phyloP scores from a whole-genome alignment of 2,329 filamentous ascomycete species.

The Didymella arachidicola region DNA sequence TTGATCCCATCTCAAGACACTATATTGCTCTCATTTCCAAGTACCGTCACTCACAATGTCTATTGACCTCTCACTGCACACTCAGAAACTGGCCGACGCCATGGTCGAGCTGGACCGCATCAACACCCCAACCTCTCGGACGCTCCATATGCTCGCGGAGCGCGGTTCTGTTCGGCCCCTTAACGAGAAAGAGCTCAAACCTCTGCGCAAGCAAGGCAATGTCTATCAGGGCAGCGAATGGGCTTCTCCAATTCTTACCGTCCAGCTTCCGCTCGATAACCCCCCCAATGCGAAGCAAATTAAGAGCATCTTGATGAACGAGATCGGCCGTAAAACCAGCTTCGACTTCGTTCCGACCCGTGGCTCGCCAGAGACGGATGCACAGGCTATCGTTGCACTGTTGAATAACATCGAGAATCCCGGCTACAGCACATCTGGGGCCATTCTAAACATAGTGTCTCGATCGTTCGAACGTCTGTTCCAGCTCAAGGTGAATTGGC shows the following conservation, averaged over 20 bases:
- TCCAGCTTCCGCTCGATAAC: neutral
- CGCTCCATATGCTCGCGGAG: slow-evolving; percentile 5
- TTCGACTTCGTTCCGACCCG: slow-evolving; percentile 18
- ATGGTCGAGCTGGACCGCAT: slow-evolving; percentile 20
- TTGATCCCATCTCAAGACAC: neutral
- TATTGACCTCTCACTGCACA: slow-evolving; percentile 12
- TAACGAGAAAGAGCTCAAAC: slow-evolving; percentile 13
- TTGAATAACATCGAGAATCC: slow-evolving; percentile 20
- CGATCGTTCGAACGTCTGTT: slow-evolving; percentile 16
- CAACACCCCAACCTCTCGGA: slow-evolving; percentile 5
- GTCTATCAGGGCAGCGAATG: slow-evolving; percentile 8
- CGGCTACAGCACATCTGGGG: slow-evolving; percentile 12
- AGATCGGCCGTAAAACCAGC: slow-evolving; percentile 16
- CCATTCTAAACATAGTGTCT: slow-evolving; percentile 22
- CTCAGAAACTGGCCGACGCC: slow-evolving; percentile 20
- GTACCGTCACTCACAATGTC: neutral
- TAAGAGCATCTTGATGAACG: slow-evolving; percentile 10
- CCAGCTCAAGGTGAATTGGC: slow-evolving; percentile 5
- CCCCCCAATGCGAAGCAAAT: slow-evolving; percentile 2
- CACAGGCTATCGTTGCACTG: slow-evolving; percentile 10
- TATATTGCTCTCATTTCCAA: neutral
- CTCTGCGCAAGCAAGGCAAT: slow-evolving; percentile 9
- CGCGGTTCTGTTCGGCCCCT: slow-evolving; percentile 10
- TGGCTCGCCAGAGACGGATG: slow-evolving; percentile 13
- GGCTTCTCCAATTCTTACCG: slow-evolving; percentile 15